A percentile compares a stretch with the other conserved stretches of the same genome.
Conservation (phyloP, 257 asterid genomes). For the Fraxinus quadrangulata region DNA sequence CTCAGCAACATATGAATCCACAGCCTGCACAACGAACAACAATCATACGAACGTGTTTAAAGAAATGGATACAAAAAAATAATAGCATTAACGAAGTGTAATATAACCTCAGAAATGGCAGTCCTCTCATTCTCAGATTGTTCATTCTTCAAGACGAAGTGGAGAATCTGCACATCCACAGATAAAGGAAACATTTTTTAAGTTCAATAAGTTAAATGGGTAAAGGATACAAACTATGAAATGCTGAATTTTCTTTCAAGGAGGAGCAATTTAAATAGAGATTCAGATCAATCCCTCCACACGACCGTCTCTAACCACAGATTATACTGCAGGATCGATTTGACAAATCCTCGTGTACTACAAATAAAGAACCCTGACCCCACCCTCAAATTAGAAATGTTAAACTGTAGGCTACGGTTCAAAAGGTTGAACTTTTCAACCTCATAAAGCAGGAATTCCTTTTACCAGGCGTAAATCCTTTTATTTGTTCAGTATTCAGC, state of each 20-base stretch:
- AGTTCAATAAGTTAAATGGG: background rate
- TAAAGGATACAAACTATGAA: background rate
- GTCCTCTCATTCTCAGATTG: slow-evolving; percentile 52
- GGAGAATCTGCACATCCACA: slow-evolving; percentile 65
- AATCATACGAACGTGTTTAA: background rate
- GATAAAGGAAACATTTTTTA: background rate
- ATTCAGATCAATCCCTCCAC: no score
- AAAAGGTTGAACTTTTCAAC: no score
- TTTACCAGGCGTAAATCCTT: no score
- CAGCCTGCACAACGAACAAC: slow-evolving; percentile 49
- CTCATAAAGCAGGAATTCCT: no score
- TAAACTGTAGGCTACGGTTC: no score
- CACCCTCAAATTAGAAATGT: background rate
- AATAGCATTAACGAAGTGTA: background rate
- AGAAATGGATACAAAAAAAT: background rate
- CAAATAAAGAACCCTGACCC: background rate
- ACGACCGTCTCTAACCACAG: no score
- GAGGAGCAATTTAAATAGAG: no score
- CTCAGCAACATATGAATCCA: slow-evolving; percentile 63
- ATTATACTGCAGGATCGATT: no score
- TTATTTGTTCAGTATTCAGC: background rate
- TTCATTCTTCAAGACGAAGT: slow-evolving; percentile 58
- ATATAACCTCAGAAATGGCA: slow-evolving; percentile 62
- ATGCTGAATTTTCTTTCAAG: background rate
- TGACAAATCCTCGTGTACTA: background rate